Evolutionary conservation across 2,329 filamentous ascomycete genomes (phyloP), one percentile per base, ranked within the genome.

Genomic region (Plenodomus lindquistii): DNA sequence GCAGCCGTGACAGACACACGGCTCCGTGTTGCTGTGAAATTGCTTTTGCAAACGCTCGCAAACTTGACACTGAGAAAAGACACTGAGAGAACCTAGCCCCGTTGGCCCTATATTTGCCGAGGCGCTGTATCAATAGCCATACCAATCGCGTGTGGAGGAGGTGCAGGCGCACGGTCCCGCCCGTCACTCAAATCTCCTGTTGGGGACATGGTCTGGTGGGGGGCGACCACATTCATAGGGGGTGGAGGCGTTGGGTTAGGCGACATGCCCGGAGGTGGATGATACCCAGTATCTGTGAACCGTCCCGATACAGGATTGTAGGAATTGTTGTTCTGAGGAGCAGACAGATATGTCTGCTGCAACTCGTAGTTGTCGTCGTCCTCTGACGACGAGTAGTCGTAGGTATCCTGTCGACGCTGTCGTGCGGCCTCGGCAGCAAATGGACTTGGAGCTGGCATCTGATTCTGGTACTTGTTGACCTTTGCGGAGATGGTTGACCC

Each of bases 351-450:
- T 15, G 56, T 60, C 41, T 58, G 63, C 48, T 71, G 69, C 17
- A 73, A 57, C 52, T 73, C 71, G 37, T 68, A 71, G 35, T 62
- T 61, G 13, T 68, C 65, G 2, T 72, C 71, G 18, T 73, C 71
- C 44, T 73, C 71, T 1, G 71, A 73, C 6, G 70, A 73, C 1
- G 70, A 73, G 36, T 70, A 71, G 27, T 67, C 65, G 38, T 73
- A 73, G 5, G 57, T 67, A 20, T 73, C 70, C 46, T 64, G 62
- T 20, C 57, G 63, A 19, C 61, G 60, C 44, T 62, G 58, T n/a
- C 56, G 63, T 31, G 52, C 46, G 18, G 53, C 50, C 36, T 58
- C 57, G 13, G 47, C 52, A 9, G 59, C 62, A 41, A 70, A 73
- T 6, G 71, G 70, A 46, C 65, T 73, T 11, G 66, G 42, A 13